A percentile compares a stretch with the other conserved stretches of the same genome.
These are phyloP conservation scores for Lachnellula arida DNA, from an alignment of 2,329 filamentous ascomycete genomes.

Conservation along the genomic window DNA sequence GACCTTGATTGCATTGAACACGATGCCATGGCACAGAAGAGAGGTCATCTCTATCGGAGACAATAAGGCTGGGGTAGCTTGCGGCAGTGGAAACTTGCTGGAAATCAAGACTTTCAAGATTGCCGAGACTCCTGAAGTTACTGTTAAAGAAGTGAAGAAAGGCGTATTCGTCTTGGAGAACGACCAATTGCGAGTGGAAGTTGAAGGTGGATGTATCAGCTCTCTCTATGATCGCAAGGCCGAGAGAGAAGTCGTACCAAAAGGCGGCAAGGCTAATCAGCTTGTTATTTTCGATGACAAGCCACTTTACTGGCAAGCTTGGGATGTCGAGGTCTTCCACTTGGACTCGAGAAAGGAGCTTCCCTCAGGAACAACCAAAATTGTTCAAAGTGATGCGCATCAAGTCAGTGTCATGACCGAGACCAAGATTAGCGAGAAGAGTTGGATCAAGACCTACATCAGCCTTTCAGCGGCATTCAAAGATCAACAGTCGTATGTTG, in stretches of 20 bases:
- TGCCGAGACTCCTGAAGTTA: conserved; percentile 44
- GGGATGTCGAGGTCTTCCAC: conserved; percentile 97
- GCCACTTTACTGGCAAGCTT: conserved; percentile 93
- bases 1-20: conserved; percentile 68
- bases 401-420: conserved; percentile 78
- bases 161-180: conserved; percentile 78
- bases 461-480: conserved; percentile 67
- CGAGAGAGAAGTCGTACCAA: conserved; percentile 71
- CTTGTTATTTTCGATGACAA: conserved; percentile 96
- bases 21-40: conserved; percentile 77
- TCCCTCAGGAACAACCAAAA: conserved; percentile 59
- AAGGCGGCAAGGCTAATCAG: conserved; percentile 76
- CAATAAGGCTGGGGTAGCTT: conserved; percentile 49
- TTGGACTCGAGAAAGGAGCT: conserved; percentile 81
- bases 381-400: conserved; percentile 68
- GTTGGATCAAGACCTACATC: conserved; percentile 82
- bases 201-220: conserved; percentile 72
- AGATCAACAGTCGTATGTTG: conserved; percentile 64
- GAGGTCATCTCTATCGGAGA: conserved; percentile 64
- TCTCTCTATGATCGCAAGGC: conserved; percentile 74
- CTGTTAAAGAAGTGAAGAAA: conserved; percentile 45
- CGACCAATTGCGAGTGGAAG: conserved; percentile 65
- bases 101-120: conserved; percentile 47
- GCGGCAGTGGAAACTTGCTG: conserved; percentile 50
- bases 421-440: conserved; percentile 82